Conservation (phyloP, 2,329 filamentous ascomycete genomes). For the Ilyonectria destructans region DNA sequence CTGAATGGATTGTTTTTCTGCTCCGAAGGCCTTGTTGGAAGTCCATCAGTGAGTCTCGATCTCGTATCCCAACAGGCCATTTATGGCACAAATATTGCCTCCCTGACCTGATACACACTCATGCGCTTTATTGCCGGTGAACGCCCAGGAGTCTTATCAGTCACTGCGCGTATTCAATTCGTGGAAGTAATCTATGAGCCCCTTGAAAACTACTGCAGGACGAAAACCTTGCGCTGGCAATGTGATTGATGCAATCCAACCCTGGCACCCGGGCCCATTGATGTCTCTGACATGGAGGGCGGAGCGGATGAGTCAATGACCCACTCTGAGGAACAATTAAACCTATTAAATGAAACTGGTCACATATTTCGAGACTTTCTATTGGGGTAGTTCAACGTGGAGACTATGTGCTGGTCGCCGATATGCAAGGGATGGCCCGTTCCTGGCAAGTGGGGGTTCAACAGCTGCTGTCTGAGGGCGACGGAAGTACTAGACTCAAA, state of each 20-base stretch:
- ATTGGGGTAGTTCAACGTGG: neutral
- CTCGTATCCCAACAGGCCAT: neutral
- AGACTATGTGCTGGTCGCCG: no score
- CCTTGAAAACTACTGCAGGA: neutral
- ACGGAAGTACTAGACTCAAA: neutral
- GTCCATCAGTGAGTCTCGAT: no score
- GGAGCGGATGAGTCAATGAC: neutral
- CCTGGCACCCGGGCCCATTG: neutral
- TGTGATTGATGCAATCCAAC: constrained; percentile 2
- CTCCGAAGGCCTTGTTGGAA: no score
- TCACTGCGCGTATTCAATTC: neutral
- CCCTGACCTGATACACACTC: neutral
- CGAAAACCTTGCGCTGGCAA: neutral
- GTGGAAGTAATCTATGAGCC: neutral
- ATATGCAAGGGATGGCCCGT: neutral
- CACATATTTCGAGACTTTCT: neutral
- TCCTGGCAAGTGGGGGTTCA: neutral
- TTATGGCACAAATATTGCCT: neutral
- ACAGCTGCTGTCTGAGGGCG: neutral
- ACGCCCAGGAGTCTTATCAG: neutral
- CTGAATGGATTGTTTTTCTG: no score
- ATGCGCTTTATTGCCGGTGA: neutral
- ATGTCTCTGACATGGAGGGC: constrained; percentile 3
- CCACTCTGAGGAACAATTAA: neutral
- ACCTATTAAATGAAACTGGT: constrained; percentile 1